These are phyloP conservation scores for Mycena venus DNA, from an alignment of 768 basidiomycete genomes.

Conservation along the genomic window DNA sequence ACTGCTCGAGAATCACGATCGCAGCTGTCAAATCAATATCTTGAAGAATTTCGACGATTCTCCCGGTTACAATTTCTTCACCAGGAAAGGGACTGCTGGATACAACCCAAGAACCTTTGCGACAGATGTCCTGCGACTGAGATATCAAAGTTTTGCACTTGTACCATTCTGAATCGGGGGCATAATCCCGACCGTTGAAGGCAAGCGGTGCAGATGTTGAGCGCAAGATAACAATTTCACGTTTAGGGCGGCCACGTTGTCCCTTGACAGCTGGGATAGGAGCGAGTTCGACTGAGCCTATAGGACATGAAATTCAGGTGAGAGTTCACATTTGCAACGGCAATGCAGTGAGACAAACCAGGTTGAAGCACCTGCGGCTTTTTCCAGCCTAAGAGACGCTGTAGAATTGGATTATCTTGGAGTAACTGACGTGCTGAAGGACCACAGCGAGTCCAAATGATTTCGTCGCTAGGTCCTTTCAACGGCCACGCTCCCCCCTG, in stretches of 20 bases:
- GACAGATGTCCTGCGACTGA: conserved; percentile 36
- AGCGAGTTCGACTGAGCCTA: neutral
- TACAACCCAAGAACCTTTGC: conserved; percentile 41
- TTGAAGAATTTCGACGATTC: conserved; percentile 8
- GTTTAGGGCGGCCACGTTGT: conserved; percentile 8
- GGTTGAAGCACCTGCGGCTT: neutral
- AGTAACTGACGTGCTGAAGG: conserved; percentile 4
- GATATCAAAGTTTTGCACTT: conserved; percentile 34
- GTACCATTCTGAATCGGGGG: conserved; percentile 23
- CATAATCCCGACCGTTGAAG: conserved; percentile 20
- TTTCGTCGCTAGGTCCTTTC: neutral
- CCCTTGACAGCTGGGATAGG: too few species aligned
- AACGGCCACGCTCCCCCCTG: conserved; percentile 34
- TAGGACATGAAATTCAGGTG: neutral
- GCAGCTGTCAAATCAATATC: neutral
- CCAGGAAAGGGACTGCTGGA: conserved; percentile 27
- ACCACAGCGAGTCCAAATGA: too few species aligned
- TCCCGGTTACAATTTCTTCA: neutral
- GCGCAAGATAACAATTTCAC: conserved; percentile 18
- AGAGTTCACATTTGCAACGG: neutral
- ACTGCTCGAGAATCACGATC: too few species aligned
- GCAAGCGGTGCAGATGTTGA: conserved; percentile 30
- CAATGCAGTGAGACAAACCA: neutral
- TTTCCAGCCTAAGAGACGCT: conserved; percentile 6
- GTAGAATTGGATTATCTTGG: neutral